A percentile compares a stretch with the other conserved stretches of the same genome.
These are phyloP conservation scores for Lophiostoma macrostomum DNA, from an alignment of 495 filamentous ascomycete species.

Conservation along the genomic window DNA sequence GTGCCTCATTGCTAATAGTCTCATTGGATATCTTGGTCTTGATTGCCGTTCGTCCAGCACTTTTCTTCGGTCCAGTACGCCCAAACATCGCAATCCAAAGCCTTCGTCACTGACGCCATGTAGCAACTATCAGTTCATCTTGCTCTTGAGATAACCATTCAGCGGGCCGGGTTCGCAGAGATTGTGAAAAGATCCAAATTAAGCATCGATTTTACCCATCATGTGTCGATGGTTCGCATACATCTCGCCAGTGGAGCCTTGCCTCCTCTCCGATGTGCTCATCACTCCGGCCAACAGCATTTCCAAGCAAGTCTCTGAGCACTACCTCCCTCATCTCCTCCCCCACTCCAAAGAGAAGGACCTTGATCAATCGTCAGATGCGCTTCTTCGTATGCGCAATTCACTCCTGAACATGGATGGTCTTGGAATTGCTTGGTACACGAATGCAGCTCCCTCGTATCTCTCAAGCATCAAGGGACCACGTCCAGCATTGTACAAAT, in stretches of 20 bases:
- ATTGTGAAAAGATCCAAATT: too few species aligned
- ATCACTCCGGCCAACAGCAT: slow-evolving; percentile 44
- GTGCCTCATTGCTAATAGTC: too few species aligned
- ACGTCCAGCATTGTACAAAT: slow-evolving; percentile 49
- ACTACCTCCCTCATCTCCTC: slow-evolving; percentile 50
- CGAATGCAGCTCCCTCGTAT: slow-evolving; percentile 37
- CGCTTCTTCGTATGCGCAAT: slow-evolving; percentile 45
- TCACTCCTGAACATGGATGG: slow-evolving; percentile 51
- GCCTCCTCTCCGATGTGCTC: slow-evolving; percentile 42
- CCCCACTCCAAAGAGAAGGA: slow-evolving; percentile 41
- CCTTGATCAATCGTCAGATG: slow-evolving; percentile 37
- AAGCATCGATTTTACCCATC: neutral
- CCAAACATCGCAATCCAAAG: too few species aligned
- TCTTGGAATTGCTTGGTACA: slow-evolving; percentile 48
- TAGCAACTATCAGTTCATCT: too few species aligned
- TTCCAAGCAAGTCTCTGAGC: slow-evolving; percentile 48
- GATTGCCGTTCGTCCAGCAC: too few species aligned
- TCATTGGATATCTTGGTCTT: too few species aligned
- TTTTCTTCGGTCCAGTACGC: too few species aligned
- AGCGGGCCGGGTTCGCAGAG: too few species aligned
- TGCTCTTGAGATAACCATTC: too few species aligned
- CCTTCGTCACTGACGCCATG: too few species aligned
- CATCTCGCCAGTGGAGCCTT: slow-evolving; percentile 39
- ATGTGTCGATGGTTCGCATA: slow-evolving; percentile 44
- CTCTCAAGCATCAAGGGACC: slow-evolving; percentile 32